phyloP scores from a whole-genome alignment of 805 yeast species.

The Scheffersomyces amazonensis region DNA sequence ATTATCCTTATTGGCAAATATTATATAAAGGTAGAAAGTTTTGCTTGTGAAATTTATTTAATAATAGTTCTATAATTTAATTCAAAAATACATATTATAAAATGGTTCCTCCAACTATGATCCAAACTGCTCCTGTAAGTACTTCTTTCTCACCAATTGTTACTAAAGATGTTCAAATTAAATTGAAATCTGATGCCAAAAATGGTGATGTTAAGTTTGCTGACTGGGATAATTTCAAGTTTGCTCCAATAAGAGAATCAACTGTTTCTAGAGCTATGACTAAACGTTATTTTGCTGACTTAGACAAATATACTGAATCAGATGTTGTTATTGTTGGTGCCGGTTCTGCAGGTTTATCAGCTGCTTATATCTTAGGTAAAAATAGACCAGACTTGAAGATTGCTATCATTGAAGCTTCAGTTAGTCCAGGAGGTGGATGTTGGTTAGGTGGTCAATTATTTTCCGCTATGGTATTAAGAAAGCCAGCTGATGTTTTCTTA shows the following conservation, averaged over 20 bases:
- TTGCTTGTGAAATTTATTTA: not conserved
- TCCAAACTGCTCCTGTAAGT: conserved; percentile 20
- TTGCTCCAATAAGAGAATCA: conserved; percentile 73
- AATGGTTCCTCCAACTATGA: conserved; percentile 35
- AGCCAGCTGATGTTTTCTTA: conserved; percentile 71
- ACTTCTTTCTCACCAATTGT: conserved; percentile 6
- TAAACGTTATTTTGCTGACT: conserved; percentile 64
- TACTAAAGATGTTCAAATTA: conserved; percentile 6
- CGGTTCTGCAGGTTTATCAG: conserved; percentile 73
- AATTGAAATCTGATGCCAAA: conserved; percentile 17
- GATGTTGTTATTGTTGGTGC: conserved; percentile 78
- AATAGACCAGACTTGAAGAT: conserved; percentile 74
- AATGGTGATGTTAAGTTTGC: conserved; percentile 28
- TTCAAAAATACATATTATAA: conserved; percentile 1
- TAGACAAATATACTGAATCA: conserved; percentile 71
- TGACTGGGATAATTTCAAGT: conserved; percentile 70
- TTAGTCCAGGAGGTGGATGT: conserved; percentile 80
- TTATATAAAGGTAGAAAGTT: not conserved
- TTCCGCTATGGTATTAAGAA: conserved; percentile 76
- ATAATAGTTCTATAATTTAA: not conserved
- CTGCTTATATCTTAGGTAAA: conserved; percentile 71
- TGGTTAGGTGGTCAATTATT: conserved; percentile 77
- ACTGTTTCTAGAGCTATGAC: conserved; percentile 83
- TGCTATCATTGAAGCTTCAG: conserved; percentile 70
- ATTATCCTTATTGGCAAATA: too few relatives aligned